These are phyloP conservation scores for Bathelium albidoporum DNA, from an alignment of 495 filamentous ascomycete species.

Conservation along the genomic window DNA sequence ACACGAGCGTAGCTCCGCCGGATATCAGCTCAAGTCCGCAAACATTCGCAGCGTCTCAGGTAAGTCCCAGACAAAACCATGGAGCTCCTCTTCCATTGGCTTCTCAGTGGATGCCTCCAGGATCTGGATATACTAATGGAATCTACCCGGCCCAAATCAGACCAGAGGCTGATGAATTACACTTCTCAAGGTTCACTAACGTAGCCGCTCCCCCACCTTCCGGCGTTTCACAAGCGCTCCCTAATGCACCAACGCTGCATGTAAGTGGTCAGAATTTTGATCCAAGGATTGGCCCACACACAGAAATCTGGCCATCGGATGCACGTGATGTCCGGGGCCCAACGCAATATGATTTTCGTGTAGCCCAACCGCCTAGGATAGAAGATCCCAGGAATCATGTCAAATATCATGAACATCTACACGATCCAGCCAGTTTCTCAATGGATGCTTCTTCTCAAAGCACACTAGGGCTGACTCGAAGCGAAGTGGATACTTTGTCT, in stretches of 20 bases:
- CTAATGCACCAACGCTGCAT: background rate
- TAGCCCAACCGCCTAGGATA: background rate
- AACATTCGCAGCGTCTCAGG: conserved; percentile 1
- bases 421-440: background rate
- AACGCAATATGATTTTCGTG: background rate
- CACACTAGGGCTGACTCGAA: background rate
- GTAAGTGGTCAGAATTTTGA: background rate
- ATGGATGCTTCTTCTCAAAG: background rate
- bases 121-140: background rate
- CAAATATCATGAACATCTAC: background rate
- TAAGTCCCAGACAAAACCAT: conserved; percentile 4
- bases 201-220: background rate
- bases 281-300: background rate
- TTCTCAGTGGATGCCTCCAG: background rate
- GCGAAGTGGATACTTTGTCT: background rate
- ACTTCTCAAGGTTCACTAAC: background rate
- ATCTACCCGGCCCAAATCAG: background rate
- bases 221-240: background rate
- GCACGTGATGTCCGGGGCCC: background rate
- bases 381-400: background rate
- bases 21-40: conserved; percentile 2
- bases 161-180: background rate
- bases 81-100: conserved; percentile 6
- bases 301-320: background rate
- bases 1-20: background rate